Base-by-base conservation (phyloP, 1,284 basidiomycete species). In the Pseudozyma sp. region DNA sequence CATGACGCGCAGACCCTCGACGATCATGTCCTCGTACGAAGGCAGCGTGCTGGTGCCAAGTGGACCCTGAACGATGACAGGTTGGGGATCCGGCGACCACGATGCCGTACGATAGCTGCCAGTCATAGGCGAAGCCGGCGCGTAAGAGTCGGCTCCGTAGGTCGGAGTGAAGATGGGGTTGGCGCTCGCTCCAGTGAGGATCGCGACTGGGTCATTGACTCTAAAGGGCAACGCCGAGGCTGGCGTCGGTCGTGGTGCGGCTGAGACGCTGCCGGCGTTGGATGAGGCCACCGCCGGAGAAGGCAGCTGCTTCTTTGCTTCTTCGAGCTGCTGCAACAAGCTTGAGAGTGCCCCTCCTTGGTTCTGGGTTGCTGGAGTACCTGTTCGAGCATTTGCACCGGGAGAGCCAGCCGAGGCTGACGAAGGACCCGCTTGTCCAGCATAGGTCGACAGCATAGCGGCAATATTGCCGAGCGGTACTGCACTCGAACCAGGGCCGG, bases 21-120 rank as follows among this genome's bases (percentile, higher is more conserved):
- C 73, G 17, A 81, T 77, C 79, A 81, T 81, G 59, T 81, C 79
- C 42, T 81, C 79, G 53, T 81, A 81, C 40, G 79, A 81, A 19
- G 79, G 79, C 24, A 81, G 60, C 24, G 75, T 75, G 65, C 75
- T 77, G 24, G 77, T 77, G 45, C 71, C 71, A 24, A 68, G 33
- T 10, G 66, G 71, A 31, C 71, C 71, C 48, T 74, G 71, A 8
- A 74, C 66, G n/a, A 74, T 74, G 40, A 74, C 65, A 11, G 65
- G 56, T 39, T 73, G 49, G 0, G 70, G 60, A 19, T 61, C 70
- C 29, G 70, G 65, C 37, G 70, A 72, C 69, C 64, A 73, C 5
- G 56, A 64, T 3, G 56, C 19, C 30, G 53, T 50, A 14, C 61
- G 53, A 19, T 29, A 13, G 45, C 37, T 39, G 17, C 40, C 19